A percentile compares a stretch with the other conserved stretches of the same genome.
phyloP scores from a whole-genome alignment of 1,139 yeast species.

The Nakaseomyces delphensis region DNA sequence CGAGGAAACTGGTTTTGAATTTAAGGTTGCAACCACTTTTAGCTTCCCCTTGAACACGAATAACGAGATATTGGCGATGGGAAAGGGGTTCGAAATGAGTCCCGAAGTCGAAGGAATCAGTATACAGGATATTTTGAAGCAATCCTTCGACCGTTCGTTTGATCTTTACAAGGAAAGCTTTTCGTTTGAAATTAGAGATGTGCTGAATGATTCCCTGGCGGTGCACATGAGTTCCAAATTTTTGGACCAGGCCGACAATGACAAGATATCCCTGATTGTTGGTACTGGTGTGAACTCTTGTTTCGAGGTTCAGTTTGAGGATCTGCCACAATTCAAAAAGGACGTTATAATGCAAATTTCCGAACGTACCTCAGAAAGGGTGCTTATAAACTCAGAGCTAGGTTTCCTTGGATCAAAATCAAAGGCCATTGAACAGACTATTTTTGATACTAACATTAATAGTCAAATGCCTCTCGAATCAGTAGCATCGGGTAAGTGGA shows the following conservation, averaged over 20 bases:
- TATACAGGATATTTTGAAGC: conserved; percentile 17
- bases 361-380: conserved; percentile 6
- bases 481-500: conserved; percentile 25
- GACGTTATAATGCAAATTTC: neutral
- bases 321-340: conserved; percentile 15
- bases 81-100: conserved; percentile 31
- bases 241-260: conserved; percentile 7
- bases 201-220: conserved; percentile 33
- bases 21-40: conserved; percentile 29
- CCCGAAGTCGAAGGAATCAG: conserved; percentile 16
- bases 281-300: conserved; percentile 35
- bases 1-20: conserved; percentile 3
- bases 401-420: conserved; percentile 30
- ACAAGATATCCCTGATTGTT: conserved; percentile 27
- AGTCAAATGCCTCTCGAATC: conserved; percentile 24
- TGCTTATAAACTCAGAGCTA: conserved; percentile 29
- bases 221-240: conserved; percentile 26
- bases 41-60: conserved; percentile 30
- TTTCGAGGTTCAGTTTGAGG: conserved; percentile 20
- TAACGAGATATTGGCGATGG: conserved; percentile 29
- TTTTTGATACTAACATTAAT: conserved; percentile 15
- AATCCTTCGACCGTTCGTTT: conserved; percentile 13
- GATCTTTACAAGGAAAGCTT: conserved; percentile 3
- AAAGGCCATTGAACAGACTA: conserved; percentile 14
- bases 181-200: conserved; percentile 15